These are phyloP conservation scores for Pseudogymnoascus sp. DNA, from an alignment of 2,329 filamentous ascomycete genomes.

Conservation along the genomic window DNA sequence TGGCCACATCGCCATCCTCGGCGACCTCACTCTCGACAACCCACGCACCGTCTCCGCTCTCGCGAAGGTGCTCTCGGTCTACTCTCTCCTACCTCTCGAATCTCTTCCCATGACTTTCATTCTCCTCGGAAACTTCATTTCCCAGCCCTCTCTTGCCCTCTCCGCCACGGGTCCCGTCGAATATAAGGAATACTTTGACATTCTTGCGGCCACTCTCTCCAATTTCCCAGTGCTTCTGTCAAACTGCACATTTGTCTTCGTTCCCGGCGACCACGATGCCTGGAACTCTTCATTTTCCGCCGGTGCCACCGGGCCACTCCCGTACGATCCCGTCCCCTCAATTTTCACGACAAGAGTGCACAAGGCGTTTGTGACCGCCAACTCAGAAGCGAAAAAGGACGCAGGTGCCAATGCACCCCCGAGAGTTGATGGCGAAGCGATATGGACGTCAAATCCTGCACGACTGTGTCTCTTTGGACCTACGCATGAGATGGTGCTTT, in stretches of 20 bases:
- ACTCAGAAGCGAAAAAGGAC: slow-evolving; percentile 54
- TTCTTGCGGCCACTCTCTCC: slow-evolving; percentile 69
- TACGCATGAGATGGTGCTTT: slow-evolving; percentile 76
- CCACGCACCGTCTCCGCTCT: slow-evolving; percentile 75
- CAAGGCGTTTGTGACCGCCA: slow-evolving; percentile 70
- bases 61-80: slow-evolving; percentile 66
- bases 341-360: slow-evolving; percentile 84
- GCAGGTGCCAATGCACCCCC: slow-evolving; percentile 37
- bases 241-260: slow-evolving; percentile 77
- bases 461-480: slow-evolving; percentile 80
- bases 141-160: slow-evolving; percentile 55
- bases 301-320: slow-evolving; percentile 63
- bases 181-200: slow-evolving; percentile 95
- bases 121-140: slow-evolving; percentile 76
- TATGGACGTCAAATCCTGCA: slow-evolving; percentile 86
- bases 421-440: slow-evolving; percentile 53
- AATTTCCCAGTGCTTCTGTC: slow-evolving; percentile 78
- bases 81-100: slow-evolving; percentile 56
- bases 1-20: slow-evolving; percentile 63
- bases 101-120: slow-evolving; percentile 71
- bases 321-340: slow-evolving; percentile 67
- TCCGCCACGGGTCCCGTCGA: slow-evolving; percentile 75
- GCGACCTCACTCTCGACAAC: slow-evolving; percentile 79
- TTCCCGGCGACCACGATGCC: slow-evolving; percentile 95
- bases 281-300: slow-evolving; percentile 83